Percentiles rank a stretch among this genome's conserved stretches.
Evolutionary conservation across 139 green algal genomes (phyloP).

Genomic region (Edaphochlamys debaryana): DNA sequence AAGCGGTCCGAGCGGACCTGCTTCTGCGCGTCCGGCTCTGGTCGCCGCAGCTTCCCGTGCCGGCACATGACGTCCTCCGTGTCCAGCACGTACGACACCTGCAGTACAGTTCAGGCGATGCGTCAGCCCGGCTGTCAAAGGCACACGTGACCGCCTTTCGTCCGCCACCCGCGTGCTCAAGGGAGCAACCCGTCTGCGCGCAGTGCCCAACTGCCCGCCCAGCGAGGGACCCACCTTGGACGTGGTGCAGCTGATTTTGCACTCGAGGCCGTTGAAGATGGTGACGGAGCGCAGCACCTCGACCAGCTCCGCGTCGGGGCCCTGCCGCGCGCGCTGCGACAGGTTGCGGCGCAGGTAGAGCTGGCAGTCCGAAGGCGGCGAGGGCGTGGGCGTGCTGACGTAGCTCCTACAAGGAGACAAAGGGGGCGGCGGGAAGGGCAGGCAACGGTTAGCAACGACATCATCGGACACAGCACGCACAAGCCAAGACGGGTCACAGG

Average conservation of each 20-base stretch:
- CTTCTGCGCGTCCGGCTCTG: conserved; percentile 25
- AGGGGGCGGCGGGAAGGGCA: too few relatives aligned
- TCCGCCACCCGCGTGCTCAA: too few relatives aligned
- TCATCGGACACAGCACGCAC: too few relatives aligned
- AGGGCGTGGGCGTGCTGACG: conserved; percentile 51
- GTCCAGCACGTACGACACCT: conserved; percentile 95
- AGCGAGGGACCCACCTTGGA: conserved; percentile 61
- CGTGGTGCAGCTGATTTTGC: conserved; percentile 87
- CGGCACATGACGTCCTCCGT: conserved; percentile 91
- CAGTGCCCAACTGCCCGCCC: too few relatives aligned
- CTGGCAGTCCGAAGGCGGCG: conserved; percentile 13
- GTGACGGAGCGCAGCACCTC: conserved; percentile 49
- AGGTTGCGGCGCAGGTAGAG: conserved; percentile 72
- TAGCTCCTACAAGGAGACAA: conserved; percentile 41
- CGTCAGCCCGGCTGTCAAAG: too few relatives aligned
- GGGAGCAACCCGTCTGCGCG: too few relatives aligned
- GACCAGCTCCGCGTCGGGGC: conserved; percentile 34
- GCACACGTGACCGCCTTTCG: too few relatives aligned
- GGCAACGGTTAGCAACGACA: too few relatives aligned
- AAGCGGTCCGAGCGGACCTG: conserved; percentile 40
- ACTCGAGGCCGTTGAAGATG: conserved; percentile 92
- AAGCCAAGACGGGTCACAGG: not conserved
- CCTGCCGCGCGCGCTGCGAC: conserved; percentile 15
- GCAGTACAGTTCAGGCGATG: too few relatives aligned
- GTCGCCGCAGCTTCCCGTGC: not conserved